Conservation (phyloP, 345 rosid species). For the Limnanthes douglasii region DNA sequence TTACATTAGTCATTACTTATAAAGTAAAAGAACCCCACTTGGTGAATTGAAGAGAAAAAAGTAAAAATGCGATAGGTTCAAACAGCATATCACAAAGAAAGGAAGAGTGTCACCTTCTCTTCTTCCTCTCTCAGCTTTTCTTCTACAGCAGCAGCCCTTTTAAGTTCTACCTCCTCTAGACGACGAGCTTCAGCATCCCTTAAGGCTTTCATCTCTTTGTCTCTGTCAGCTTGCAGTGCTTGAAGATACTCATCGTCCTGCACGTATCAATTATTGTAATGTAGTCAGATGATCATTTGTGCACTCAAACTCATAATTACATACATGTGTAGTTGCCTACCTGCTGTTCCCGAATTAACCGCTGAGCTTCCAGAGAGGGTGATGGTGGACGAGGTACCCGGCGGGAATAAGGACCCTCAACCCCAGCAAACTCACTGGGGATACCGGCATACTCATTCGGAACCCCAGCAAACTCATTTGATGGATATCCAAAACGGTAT, state of each 20-base stretch:
- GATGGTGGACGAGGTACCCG: slow-evolving; percentile 67
- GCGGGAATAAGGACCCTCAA: slow-evolving; percentile 32
- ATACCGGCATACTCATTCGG: too few species aligned
- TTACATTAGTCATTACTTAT: too few species aligned
- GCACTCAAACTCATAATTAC: not conserved
- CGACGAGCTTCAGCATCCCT: slow-evolving; percentile 82
- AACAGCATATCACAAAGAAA: too few species aligned
- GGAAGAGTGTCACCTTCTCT: slow-evolving; percentile 41
- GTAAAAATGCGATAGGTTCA: too few species aligned
- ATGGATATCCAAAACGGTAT: slow-evolving; percentile 37
- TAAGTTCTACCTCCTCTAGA: slow-evolving; percentile 59
- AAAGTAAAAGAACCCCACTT: too few species aligned
- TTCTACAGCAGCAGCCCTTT: slow-evolving; percentile 66
- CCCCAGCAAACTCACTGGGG: slow-evolving; percentile 49
- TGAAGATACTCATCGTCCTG: slow-evolving; percentile 98
- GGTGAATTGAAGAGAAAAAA: too few species aligned
- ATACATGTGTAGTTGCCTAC: slow-evolving; percentile 18
- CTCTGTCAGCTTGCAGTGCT: slow-evolving; percentile 90
- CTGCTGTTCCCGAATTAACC: slow-evolving; percentile 96
- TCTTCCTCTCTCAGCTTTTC: slow-evolving; percentile 66
- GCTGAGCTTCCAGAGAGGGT: slow-evolving; percentile 88
- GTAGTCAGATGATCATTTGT: not conserved
- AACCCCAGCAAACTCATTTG: slow-evolving; percentile 12
- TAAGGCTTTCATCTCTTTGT: slow-evolving; percentile 69
- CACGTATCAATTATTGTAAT: slow-evolving; percentile 4